Conservation (phyloP, 495 filamentous ascomycete species). For the Immersiella caudata region DNA sequence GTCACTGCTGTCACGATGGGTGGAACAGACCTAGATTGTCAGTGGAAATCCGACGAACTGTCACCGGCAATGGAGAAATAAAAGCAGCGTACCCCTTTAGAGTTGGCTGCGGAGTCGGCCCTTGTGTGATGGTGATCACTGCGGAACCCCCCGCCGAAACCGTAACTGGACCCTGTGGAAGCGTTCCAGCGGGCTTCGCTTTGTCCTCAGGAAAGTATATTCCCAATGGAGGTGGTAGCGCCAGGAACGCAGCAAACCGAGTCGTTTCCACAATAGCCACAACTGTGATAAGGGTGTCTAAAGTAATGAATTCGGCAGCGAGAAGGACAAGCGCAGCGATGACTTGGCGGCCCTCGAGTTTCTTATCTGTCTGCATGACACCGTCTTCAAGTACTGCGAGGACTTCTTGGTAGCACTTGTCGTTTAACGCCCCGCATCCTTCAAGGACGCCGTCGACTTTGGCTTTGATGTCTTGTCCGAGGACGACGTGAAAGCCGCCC, state of each 20-base stretch:
- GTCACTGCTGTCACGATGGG: conserved; percentile 1
- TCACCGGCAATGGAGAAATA: too few species aligned
- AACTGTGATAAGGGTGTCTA: background rate
- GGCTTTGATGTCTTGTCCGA: conserved; percentile 12
- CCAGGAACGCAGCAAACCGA: background rate
- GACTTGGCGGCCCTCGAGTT: conserved; percentile 9
- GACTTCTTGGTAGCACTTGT: conserved; percentile 14
- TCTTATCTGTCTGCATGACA: conserved; percentile 3
- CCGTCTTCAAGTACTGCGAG: conserved; percentile 5
- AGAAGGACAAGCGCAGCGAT: background rate
- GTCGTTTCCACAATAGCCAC: background rate
- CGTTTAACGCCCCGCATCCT: background rate
- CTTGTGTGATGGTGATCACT: conserved; percentile 3
- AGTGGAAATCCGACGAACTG: background rate
- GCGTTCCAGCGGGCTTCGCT: background rate
- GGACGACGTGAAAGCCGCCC: conserved; percentile 2
- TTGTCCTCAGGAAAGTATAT: background rate
- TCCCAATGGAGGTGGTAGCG: background rate
- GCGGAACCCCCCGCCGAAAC: conserved; percentile 5
- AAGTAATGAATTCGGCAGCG: too few species aligned
- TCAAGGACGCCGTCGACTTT: conserved; percentile 14
- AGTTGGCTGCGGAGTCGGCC: background rate
- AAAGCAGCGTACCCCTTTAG: conserved; percentile 1
- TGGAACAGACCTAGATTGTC: conserved; percentile 1
- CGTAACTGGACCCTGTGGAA: conserved; percentile 2